Conservation (phyloP, 768 basidiomycete genomes). For the Boletus huronensis region DNA sequence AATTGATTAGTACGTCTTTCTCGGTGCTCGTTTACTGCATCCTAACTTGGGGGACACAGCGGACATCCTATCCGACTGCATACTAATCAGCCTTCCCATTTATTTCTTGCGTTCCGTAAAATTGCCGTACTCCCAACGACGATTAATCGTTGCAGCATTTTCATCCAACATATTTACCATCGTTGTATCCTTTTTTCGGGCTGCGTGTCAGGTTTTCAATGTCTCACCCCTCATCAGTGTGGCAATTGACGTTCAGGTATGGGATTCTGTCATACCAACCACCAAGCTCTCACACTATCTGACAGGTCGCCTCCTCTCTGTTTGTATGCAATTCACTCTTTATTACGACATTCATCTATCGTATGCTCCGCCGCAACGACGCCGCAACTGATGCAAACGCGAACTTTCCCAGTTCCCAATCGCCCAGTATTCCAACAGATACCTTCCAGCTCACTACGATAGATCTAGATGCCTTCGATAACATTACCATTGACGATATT, state of each 20-base stretch:
- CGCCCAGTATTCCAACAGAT: neutral
- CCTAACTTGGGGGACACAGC: conserved; percentile 11
- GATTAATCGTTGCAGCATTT: conserved; percentile 4
- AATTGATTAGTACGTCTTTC: conserved; percentile 13
- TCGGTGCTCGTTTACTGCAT: neutral
- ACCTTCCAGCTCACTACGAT: conserved; percentile 11
- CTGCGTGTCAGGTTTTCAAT: conserved; percentile 5
- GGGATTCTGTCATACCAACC: neutral
- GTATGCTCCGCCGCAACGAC: neutral
- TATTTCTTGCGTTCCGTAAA: conserved; percentile 1
- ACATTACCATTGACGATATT: neutral
- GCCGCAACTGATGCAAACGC: neutral
- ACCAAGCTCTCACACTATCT: neutral
- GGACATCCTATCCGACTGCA: conserved; percentile 19
- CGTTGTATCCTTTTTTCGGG: conserved; percentile 1
- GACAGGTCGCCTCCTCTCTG: conserved; percentile 10
- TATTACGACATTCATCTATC: conserved; percentile 7
- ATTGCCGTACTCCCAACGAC: conserved; percentile 2
- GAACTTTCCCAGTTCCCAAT: neutral
- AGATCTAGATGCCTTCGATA: neutral
- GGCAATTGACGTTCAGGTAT: conserved; percentile 16
- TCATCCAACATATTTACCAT: conserved; percentile 12
- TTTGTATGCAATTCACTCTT: conserved; percentile 15
- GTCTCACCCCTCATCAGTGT: neutral
- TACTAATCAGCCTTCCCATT: conserved; percentile 12